phyloP scores from a whole-genome alignment of 208 protist species.

The Leishmania gerbilli region DNA sequence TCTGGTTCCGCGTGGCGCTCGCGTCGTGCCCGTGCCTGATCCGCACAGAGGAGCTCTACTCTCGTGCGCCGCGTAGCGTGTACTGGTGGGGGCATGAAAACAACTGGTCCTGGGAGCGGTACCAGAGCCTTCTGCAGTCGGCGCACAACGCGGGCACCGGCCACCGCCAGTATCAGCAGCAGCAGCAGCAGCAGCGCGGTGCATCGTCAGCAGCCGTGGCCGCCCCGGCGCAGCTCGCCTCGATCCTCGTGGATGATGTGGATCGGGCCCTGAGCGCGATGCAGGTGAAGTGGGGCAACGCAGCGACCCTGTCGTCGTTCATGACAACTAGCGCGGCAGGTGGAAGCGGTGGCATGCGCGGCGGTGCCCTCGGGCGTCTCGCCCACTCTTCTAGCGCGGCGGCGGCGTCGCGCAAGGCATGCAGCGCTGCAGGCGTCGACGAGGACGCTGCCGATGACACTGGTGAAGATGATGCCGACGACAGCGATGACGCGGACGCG shows the following conservation, averaged over 20 bases:
- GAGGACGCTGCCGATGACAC: neutral
- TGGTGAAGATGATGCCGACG: constrained; percentile 7
- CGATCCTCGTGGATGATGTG: constrained; percentile 77
- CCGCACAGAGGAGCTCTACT: constrained; percentile 78
- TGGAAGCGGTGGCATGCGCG: neutral
- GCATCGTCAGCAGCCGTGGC: neutral
- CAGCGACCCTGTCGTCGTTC: constrained; percentile 19
- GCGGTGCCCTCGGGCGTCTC: neutral
- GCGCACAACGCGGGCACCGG: constrained; percentile 26
- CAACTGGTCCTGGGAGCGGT: constrained; percentile 82
- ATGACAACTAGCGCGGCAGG: neutral
- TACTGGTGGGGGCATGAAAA: constrained; percentile 76
- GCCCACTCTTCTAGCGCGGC: neutral
- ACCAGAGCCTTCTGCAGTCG: constrained; percentile 51
- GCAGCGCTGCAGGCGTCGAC: neutral
- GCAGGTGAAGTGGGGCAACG: constrained; percentile 58
- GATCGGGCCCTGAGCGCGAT: constrained; percentile 76
- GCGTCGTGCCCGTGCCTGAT: constrained; percentile 72
- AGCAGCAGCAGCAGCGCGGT: constrained; percentile 9
- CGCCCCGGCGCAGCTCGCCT: constrained; percentile 34
- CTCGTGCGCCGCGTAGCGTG: constrained; percentile 64
- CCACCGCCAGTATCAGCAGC: constrained; percentile 22
- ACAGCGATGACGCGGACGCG: constrained; percentile 9
- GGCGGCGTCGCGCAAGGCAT: neutral
- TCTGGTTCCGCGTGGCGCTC: constrained; percentile 86